Conservation (phyloP, 371 early-diverging fungal species). For the Mucor piriformis region DNA sequence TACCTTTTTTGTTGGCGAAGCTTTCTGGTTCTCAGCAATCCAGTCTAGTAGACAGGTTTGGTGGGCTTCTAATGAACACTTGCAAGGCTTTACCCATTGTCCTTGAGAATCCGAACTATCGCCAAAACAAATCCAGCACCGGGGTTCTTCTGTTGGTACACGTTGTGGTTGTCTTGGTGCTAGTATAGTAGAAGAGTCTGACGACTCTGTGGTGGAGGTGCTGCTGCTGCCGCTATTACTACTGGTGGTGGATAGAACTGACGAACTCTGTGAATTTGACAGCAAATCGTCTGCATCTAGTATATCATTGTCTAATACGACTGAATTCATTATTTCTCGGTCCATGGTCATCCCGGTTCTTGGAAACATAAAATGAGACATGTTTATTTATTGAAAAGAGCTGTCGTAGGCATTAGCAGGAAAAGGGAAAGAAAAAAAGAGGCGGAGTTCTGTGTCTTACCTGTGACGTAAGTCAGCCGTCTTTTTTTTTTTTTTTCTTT, state of each 20-base stretch:
- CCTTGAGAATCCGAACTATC: slow-evolving; percentile 62
- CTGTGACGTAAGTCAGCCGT: slow-evolving; percentile 6
- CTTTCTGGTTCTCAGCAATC: slow-evolving; percentile 75
- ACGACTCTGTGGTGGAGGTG: slow-evolving; percentile 12
- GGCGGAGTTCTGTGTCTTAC: background rate
- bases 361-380: slow-evolving; percentile 30
- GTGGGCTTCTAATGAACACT: slow-evolving; percentile 73
- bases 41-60: slow-evolving; percentile 77
- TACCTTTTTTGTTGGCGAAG: slow-evolving; percentile 9
- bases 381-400: slow-evolving; percentile 1
- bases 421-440: slow-evolving; percentile 4
- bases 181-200: slow-evolving; percentile 39
- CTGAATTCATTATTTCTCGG: slow-evolving; percentile 23
- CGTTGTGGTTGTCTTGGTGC: slow-evolving; percentile 24
- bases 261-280: background rate
- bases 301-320: slow-evolving; percentile 7
- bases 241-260: background rate
- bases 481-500: slow-evolving; percentile 6
- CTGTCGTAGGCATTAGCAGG: background rate
- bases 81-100: slow-evolving; percentile 76
- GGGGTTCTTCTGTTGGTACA: slow-evolving; percentile 13
- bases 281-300: slow-evolving; percentile 1
- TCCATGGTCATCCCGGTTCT: slow-evolving; percentile 18
- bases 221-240: slow-evolving; percentile 6
- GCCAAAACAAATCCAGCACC: slow-evolving; percentile 74